Percentiles rank a stretch among this genome's conserved stretches.
Conservation (phyloP, 306 rosid species). For the Ormosia emarginata region DNA sequence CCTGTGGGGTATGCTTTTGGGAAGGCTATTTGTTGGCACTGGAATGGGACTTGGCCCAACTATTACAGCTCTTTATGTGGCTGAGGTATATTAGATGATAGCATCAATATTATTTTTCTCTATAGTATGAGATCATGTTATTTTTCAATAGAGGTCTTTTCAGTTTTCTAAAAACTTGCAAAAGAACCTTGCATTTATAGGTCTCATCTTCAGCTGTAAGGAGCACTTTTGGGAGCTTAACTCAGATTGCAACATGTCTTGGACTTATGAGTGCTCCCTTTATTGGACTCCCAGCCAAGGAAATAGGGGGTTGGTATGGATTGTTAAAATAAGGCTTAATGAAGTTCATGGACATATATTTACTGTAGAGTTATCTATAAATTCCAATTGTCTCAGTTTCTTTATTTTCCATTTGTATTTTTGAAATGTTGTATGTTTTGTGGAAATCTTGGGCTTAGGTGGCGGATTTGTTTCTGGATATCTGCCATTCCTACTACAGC, state of each 20-base stretch:
- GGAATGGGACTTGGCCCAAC: constrained; percentile 90
- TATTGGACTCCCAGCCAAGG: constrained; percentile 76
- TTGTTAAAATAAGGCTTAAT: background rate
- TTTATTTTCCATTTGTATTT: background rate
- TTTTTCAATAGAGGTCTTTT: background rate
- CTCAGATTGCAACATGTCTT: constrained; percentile 84
- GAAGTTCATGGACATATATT: constrained; percentile 12
- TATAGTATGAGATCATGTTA: background rate
- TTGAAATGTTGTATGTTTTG: background rate
- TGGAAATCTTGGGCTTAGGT: constrained; percentile 50
- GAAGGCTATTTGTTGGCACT: constrained; percentile 79
- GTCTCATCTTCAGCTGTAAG: constrained; percentile 75
- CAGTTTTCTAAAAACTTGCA: background rate
- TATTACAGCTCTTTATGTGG: constrained; percentile 77
- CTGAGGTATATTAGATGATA: constrained; percentile 53
- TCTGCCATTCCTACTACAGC: constrained; percentile 56
- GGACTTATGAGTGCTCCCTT: constrained; percentile 72
- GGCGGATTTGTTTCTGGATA: constrained; percentile 85
- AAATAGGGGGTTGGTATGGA: constrained; percentile 72
- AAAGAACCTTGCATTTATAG: constrained; percentile 37
- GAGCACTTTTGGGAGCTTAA: constrained; percentile 73
- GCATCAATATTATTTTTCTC: constrained; percentile 7
- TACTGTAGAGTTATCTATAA: background rate
- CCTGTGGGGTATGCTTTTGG: constrained; percentile 85
- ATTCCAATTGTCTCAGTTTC: background rate